Base-by-base conservation (phyloP, 2,329 filamentous ascomycete genomes). In the Fusarium sp. region DNA sequence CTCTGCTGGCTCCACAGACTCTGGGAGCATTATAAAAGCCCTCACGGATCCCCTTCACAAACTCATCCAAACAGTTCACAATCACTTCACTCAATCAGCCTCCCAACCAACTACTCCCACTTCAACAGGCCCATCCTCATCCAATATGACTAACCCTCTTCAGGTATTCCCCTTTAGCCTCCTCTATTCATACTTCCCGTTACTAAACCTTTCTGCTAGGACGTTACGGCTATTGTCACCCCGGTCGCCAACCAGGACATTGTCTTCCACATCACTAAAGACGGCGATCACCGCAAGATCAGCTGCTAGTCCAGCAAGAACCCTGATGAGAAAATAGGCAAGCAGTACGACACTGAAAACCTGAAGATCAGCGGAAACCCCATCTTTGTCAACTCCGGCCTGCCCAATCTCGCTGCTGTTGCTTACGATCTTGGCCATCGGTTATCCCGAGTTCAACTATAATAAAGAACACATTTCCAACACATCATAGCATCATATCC, bases 11-110 rank as follows among this genome's bases (percentile, higher is more conserved):
- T 16, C 20, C 20, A 2, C 13, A 5, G 52, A 56, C 52, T 31
- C 27, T 7, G 8, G 3, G 31, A 56, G 5, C 29, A 29, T 38
- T 59, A 59, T 59, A 40, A 59, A 59, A 59, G 11, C 14, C 22
- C 31, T 59, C 5, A 38, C 16, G 2, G 22, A 59, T 38, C 56
- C 56, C 35, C 35, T 59, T 22, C 35, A 59, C 22, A 35, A 38
- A 40, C 56, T 59, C 56, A 59, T 59, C 16, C 8, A 29, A 59
- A 6, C 56, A 59, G 56, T 35, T 40, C 56, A 59, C 56, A 59
- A 59, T 59, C 56, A 40, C 20, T 40, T 59, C 56, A 29, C 56
- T 16, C 35, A 59, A 35, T 35, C 56, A 59, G 11, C 56, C 29
- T 35, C 42, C 20, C 42, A 47, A 16, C 22, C 29, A 16, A 22